Conservation (phyloP, 78 protist genomes). For the Capsaspora owczarzaki region DNA sequence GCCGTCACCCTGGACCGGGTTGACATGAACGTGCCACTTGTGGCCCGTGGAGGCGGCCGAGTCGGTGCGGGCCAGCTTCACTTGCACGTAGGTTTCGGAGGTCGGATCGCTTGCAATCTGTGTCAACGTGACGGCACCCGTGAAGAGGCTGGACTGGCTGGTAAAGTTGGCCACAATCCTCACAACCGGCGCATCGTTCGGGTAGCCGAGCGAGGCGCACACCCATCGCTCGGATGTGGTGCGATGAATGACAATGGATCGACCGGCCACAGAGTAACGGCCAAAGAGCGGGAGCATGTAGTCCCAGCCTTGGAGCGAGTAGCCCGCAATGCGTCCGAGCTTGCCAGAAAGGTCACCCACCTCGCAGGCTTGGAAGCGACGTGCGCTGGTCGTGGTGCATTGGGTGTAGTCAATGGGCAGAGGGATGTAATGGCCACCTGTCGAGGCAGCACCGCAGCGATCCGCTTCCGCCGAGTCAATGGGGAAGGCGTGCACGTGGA, state of each 20-base stretch:
- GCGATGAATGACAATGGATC: not conserved
- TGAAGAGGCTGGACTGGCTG: no score
- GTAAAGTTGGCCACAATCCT: not conserved
- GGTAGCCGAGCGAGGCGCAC: not conserved
- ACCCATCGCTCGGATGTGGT: not conserved
- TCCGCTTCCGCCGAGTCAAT: not conserved
- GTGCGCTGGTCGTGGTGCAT: not conserved
- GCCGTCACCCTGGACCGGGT: not conserved
- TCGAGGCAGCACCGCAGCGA: not conserved
- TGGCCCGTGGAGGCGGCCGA: not conserved
- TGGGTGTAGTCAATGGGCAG: not conserved
- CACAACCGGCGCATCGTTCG: no score
- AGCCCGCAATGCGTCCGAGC: not conserved
- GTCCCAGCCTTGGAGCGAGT: not conserved
- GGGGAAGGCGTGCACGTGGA: not conserved
- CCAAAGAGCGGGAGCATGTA: not conserved
- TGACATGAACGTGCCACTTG: not conserved
- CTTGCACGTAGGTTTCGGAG: not conserved
- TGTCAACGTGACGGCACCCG: not conserved
- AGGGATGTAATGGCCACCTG: not conserved
- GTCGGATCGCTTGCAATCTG: not conserved
- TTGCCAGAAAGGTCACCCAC: not conserved
- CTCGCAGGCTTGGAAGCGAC: not conserved
- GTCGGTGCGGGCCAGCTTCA: not conserved
- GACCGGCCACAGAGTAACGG: not conserved